Percentiles rank a stretch among this genome's conserved stretches.
Conservation (phyloP, 169 alveolate species). For the Toxoplasma gondii region DNA sequence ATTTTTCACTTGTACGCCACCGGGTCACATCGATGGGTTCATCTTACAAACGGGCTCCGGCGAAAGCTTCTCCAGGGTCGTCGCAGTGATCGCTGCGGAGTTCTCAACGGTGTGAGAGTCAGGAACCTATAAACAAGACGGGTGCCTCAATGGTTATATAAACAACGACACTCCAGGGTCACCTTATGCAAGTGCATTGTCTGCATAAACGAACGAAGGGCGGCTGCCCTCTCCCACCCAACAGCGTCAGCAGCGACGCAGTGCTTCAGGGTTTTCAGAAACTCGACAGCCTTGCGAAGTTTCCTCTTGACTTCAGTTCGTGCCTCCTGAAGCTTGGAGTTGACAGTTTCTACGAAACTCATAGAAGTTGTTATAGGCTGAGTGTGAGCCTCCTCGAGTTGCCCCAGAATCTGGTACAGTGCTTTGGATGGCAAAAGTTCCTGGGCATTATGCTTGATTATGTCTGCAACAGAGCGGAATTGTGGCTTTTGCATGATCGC, state of each 20-base stretch:
- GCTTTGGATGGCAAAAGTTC: not conserved
- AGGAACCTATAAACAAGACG: not conserved
- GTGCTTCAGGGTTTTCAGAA: not conserved
- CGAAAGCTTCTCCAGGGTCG: not conserved
- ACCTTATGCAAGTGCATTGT: not conserved
- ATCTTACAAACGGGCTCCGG: not conserved
- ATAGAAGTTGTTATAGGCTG: not conserved
- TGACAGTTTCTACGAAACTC: not conserved
- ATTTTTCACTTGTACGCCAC: too few relatives aligned
- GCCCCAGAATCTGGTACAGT: not conserved
- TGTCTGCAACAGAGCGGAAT: not conserved
- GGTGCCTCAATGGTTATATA: not conserved
- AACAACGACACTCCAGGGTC: not conserved
- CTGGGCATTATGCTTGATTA: not conserved
- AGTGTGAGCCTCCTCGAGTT: not conserved
- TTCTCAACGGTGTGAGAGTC: not conserved
- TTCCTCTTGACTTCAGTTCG: not conserved
- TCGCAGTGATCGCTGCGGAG: not conserved
- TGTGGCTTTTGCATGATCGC: not conserved
- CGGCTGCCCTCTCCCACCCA: slow-evolving; percentile 10
- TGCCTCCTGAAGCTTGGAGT: slow-evolving; percentile 3
- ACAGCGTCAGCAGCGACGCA: not conserved
- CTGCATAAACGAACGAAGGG: not conserved
- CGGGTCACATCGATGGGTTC: not conserved
- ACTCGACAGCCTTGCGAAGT: not conserved